phyloP scores from a whole-genome alignment of 139 green algal species.

The Picochlorum sp. region DNA sequence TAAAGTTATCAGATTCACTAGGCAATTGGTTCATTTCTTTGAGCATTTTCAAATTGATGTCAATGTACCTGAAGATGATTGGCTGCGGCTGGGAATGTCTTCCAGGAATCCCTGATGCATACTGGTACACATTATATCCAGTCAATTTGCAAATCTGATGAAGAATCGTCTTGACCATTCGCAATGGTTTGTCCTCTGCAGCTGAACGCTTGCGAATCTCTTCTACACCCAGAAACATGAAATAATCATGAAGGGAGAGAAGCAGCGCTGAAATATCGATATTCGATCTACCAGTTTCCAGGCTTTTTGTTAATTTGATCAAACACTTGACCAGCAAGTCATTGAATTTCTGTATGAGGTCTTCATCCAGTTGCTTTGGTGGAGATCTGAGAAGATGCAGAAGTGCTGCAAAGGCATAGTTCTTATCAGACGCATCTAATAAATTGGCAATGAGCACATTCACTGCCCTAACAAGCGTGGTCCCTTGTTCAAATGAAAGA shows the following conservation, averaged over 20 bases:
- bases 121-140: constrained; percentile 50
- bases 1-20: neutral
- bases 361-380: constrained; percentile 19
- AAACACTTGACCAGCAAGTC: constrained; percentile 95
- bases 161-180: constrained; percentile 95
- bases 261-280: constrained; percentile 72
- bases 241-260: constrained; percentile 79
- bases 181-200: constrained; percentile 87
- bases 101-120: constrained; percentile 32
- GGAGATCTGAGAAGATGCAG: constrained; percentile 59
- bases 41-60: constrained; percentile 78
- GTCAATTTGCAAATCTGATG: constrained; percentile 80
- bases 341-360: constrained; percentile 46
- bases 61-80: constrained; percentile 90
- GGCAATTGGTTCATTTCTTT: constrained; percentile 15
- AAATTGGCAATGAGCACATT: constrained; percentile 94
- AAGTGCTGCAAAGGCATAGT: constrained; percentile 64
- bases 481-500: constrained; percentile 37
- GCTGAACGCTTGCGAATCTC: constrained; percentile 72
- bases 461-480: constrained; percentile 63
- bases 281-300: constrained; percentile 37
- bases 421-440: constrained; percentile 73
- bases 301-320: constrained; percentile 89
- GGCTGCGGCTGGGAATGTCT: constrained; percentile 36
- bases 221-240: constrained; percentile 72